Base-by-base conservation (phyloP, 495 filamentous ascomycete genomes). In the Mycothermus thermophilus region DNA sequence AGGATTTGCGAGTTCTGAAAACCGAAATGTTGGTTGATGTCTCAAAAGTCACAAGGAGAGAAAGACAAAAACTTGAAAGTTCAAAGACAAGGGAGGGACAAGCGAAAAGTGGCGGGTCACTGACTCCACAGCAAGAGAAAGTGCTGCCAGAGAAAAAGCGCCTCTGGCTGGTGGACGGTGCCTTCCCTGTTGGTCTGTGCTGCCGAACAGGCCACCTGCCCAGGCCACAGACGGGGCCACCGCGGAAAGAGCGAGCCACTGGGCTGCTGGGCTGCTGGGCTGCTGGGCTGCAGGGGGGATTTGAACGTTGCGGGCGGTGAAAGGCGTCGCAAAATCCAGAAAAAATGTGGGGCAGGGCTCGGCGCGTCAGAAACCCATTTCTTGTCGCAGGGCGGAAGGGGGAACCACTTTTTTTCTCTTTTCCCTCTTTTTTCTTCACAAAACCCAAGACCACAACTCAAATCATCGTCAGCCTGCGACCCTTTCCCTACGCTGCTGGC, bases 391-490 rank as follows among this genome's bases (percentile, higher is more conserved):
- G n/a, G n/a, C n/a, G n/a, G n/a, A 24, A 40, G 28, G 30, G 31
- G 24, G 35, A 44, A 43, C 38, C 20, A 15, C 23, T 40, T 48
- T 41, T 38, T 25, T 26, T 27, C 35, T 50, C 38, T 44, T 28
- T 46, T 45, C 36, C 43, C 55, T 43, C 47, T 58, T 46, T 55
- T 59, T 65, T 58, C 42, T 67, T 58, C 60, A 40, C 63, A 27
- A 64, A 63, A 64, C 52, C 63, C 74, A 51, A 79, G 83, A 90
- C 83, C 83, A 80, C 77, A 78, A 74, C 77, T 75, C 82, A 87
- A 90, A 87, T 83, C 81, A 81, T 83, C 76, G 77, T 65, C 78
- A 79, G 77, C 67, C 63, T 63, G 70, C 68, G 50, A 41, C 34
- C 34, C 37, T 37, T 43, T 27, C 44, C 47, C 69, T 58, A 81